A percentile compares a stretch with the other conserved stretches of the same genome.
phyloP scores from a whole-genome alignment of 441 rosid genomes.

The Metrosideros polymorpha region DNA sequence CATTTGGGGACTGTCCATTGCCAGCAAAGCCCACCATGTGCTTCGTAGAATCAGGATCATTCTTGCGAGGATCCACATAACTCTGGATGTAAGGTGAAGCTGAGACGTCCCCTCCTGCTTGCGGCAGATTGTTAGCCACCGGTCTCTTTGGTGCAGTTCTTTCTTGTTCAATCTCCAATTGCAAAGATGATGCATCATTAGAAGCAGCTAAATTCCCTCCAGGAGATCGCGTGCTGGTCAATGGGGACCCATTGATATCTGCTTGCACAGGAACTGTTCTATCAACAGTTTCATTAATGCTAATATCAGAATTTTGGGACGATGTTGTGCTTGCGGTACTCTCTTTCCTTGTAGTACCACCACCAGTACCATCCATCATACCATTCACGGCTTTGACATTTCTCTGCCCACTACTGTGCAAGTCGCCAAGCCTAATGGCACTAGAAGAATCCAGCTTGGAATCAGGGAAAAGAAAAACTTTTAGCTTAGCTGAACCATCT shows the following conservation, averaged over 20 bases:
- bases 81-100: conserved; percentile 16
- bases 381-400: conserved; percentile 60
- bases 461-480: conserved; percentile 49
- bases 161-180: conserved; percentile 32
- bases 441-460: conserved; percentile 39
- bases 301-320: conserved; percentile 57
- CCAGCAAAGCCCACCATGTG: conserved; percentile 13
- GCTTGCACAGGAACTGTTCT: conserved; percentile 22
- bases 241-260: conserved; percentile 21
- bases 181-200: conserved; percentile 25
- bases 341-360: conserved; percentile 48
- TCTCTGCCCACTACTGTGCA: conserved; percentile 39
- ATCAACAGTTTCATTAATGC: conserved; percentile 37
- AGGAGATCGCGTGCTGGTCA: conserved; percentile 19
- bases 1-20: conserved; percentile 17
- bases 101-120: conserved; percentile 14
- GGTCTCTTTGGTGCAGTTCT: conserved; percentile 28
- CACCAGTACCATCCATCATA: conserved; percentile 20
- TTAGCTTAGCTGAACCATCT: conserved; percentile 52
- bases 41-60: conserved; percentile 19
- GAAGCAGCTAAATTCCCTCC: conserved; percentile 16
- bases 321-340: conserved; percentile 57
- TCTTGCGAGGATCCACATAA: conserved; percentile 28
- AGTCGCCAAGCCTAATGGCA: conserved; percentile 31
- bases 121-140: conserved; percentile 26